Conservation (phyloP, 1,139 yeast genomes). For the Geotrichum candidum region DNA sequence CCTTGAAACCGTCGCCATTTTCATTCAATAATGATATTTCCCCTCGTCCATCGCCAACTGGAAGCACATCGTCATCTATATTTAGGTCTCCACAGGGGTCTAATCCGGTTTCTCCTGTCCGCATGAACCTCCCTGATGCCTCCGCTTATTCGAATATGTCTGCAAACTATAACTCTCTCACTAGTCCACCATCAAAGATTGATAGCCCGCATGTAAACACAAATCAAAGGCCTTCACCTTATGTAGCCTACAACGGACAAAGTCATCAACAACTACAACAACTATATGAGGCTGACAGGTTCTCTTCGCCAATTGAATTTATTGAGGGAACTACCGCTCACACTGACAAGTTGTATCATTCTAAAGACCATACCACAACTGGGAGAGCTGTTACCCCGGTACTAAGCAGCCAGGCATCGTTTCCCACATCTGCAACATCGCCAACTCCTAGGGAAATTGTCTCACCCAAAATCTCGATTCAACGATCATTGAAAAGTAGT, state of each 20-base stretch:
- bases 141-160: slow-evolving; percentile 5
- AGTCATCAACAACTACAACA: neutral
- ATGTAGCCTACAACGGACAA: neutral
- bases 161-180: neutral
- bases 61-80: slow-evolving; percentile 9
- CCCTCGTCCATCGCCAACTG: slow-evolving; percentile 2
- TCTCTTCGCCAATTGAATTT: slow-evolving; percentile 1
- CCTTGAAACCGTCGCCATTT: neutral
- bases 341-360: slow-evolving; percentile 1
- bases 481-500: neutral
- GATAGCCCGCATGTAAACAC: neutral
- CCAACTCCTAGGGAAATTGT: neutral
- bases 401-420: neutral
- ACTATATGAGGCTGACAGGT: neutral
- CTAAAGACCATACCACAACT: neutral
- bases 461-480: slow-evolving; percentile 1
- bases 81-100: slow-evolving; percentile 8
- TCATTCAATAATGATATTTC: neutral
- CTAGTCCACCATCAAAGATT: neutral
- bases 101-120: slow-evolving; percentile 6
- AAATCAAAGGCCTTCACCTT: neutral
- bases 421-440: neutral
- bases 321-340: slow-evolving; percentile 5
- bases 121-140: slow-evolving; percentile 6
- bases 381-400: slow-evolving; percentile 9